Percentiles rank a stretch among this genome's conserved stretches.
Evolutionary conservation across 2,329 filamentous ascomycete species (phyloP).

Genomic region (Sphaerostilbella broomeana): DNA sequence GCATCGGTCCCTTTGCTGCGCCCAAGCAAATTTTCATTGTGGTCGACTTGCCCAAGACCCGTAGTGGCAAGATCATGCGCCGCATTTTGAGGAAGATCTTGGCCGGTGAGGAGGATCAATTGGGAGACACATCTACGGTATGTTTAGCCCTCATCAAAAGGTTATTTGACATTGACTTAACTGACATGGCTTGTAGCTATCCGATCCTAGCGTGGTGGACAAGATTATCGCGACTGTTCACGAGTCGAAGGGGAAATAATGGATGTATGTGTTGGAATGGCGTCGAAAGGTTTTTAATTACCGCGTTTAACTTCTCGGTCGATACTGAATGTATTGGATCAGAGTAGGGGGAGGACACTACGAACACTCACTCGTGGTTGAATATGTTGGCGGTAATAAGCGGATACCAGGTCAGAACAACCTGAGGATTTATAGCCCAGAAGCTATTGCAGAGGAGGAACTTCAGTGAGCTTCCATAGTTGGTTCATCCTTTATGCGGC

Average conservation of each 20-base stretch:
- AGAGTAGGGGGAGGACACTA: neutral
- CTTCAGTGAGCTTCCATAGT: too few relatives aligned
- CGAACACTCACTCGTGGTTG: too few relatives aligned
- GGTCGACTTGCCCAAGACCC: constrained; percentile 91
- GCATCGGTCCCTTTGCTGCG: constrained; percentile 93
- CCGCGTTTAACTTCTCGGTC: constrained; percentile 9
- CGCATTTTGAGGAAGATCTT: constrained; percentile 95
- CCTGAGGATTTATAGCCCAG: too few relatives aligned
- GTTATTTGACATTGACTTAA: neutral
- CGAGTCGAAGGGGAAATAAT: constrained; percentile 48
- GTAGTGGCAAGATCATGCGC: constrained; percentile 98
- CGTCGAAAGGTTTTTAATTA: constrained; percentile 7
- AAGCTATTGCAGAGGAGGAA: too few relatives aligned
- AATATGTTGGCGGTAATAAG: too few relatives aligned
- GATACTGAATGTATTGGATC: constrained; percentile 9
- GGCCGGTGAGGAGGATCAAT: constrained; percentile 91
- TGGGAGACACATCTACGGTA: constrained; percentile 89
- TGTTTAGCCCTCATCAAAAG: constrained; percentile 30
- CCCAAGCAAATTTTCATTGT: constrained; percentile 91
- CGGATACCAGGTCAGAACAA: too few relatives aligned
- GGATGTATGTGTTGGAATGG: neutral
- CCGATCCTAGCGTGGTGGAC: constrained; percentile 80
- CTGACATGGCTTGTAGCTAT: constrained; percentile 51
- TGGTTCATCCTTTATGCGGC: too few relatives aligned
- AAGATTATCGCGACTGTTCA: constrained; percentile 84